These are phyloP conservation scores for Helotiales sp. DNA, from an alignment of 2,329 filamentous ascomycete species.

Conservation along the genomic window DNA sequence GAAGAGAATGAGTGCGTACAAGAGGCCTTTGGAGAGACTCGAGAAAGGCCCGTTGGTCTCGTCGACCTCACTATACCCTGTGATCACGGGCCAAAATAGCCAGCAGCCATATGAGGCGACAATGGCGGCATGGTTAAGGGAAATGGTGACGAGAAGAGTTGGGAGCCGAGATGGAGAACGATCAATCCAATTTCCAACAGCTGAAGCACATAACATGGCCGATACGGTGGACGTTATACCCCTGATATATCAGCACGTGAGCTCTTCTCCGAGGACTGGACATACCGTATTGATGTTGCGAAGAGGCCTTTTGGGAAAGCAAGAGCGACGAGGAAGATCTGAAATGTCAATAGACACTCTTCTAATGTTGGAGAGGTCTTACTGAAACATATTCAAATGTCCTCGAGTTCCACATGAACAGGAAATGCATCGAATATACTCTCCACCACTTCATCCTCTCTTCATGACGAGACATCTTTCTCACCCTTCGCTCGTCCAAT, in stretches of 20 bases:
- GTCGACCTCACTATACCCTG: constrained; percentile 15
- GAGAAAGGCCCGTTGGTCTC: constrained; percentile 7
- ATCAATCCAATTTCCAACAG: constrained; percentile 42
- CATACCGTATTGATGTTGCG: constrained; percentile 39
- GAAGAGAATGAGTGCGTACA: constrained; percentile 37
- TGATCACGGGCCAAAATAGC: constrained; percentile 38
- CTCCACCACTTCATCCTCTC: constrained; percentile 28
- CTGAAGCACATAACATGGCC: constrained; percentile 40
- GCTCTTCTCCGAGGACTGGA: neutral
- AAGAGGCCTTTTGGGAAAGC: constrained; percentile 40
- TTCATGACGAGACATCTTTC: neutral
- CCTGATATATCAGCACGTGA: constrained; percentile 19
- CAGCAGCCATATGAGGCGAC: constrained; percentile 36
- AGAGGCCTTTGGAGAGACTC: constrained; percentile 3
- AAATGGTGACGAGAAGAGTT: constrained; percentile 39
- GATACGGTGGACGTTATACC: constrained; percentile 35
- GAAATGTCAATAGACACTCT: neutral
- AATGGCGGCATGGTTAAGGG: constrained; percentile 40
- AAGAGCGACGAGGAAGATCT: constrained; percentile 49
- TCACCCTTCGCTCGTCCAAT: neutral
- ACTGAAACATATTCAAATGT: constrained; percentile 57
- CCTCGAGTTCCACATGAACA: constrained; percentile 56
- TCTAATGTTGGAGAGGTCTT: neutral
- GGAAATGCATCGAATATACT: constrained; percentile 51
- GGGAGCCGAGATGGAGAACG: constrained; percentile 37